These are phyloP conservation scores for Lyophyllum shimeji DNA, from an alignment of 768 basidiomycete genomes.

Conservation along the genomic window DNA sequence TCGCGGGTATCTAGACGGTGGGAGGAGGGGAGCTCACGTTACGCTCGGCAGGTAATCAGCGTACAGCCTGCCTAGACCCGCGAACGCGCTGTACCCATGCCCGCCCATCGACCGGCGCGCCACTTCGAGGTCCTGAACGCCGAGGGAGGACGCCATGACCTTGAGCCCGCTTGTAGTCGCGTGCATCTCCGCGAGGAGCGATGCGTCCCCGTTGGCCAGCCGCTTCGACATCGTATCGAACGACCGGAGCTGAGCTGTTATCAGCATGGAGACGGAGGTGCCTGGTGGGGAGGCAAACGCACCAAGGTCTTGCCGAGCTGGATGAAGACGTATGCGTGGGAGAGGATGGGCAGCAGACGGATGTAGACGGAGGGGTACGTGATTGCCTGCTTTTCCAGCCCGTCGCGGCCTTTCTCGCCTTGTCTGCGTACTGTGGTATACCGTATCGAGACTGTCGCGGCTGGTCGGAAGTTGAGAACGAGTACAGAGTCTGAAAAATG, in stretches of 20 bases:
- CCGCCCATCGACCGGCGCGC: conserved; percentile 75
- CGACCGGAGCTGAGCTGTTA: conserved; percentile 37
- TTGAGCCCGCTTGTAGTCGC: conserved; percentile 71
- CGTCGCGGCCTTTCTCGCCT: conserved; percentile 48
- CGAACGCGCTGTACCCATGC: conserved; percentile 71
- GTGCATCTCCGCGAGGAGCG: conserved; percentile 70
- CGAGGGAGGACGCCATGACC: conserved; percentile 50
- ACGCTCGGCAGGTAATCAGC: conserved; percentile 63
- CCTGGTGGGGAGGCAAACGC: conserved; percentile 19
- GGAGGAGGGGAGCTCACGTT: conserved; percentile 43
- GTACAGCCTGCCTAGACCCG: conserved; percentile 65
- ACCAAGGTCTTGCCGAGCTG: conserved; percentile 61
- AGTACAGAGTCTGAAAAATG: background rate
- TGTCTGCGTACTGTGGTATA: conserved; percentile 75
- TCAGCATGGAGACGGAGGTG: background rate
- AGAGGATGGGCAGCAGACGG: conserved; percentile 69
- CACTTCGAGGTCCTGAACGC: conserved; percentile 58
- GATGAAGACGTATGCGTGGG: conserved; percentile 69
- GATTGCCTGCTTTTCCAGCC: conserved; percentile 67
- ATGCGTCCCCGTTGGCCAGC: conserved; percentile 56
- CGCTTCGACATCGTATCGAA: conserved; percentile 50
- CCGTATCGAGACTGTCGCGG: conserved; percentile 57
- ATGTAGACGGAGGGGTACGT: conserved; percentile 72
- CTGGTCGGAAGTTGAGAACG: background rate
- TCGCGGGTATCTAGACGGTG: background rate